Base-by-base conservation (phyloP, 2,329 filamentous ascomycete genomes). In the Trichoderma oligosporum region DNA sequence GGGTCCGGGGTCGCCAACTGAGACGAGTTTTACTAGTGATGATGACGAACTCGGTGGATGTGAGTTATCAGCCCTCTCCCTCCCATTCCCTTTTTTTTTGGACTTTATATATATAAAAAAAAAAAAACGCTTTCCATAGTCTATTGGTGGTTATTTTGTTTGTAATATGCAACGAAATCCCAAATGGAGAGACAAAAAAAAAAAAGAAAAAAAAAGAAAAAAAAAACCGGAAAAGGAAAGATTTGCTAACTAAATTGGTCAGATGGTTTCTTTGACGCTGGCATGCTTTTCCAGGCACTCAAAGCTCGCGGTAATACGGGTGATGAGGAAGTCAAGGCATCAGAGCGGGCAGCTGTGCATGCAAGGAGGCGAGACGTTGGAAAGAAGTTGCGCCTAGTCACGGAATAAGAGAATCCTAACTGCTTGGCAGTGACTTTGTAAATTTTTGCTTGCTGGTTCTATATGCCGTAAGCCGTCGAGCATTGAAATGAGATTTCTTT, bases 251-350 rank as follows among this genome's bases (percentile, higher is more conserved):
- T 3, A n/a, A 36, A 62, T 51, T 47, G 56, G 49, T 61, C 68
- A 96, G 92, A 97, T 78, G 93, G 93, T 29, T 97, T 97, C 78
- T 97, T 97, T 74, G 93, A 97, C 70, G 91, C 93, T 0, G 93
- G 93, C 12, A 96, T 97, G 91, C 82, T 97, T 4, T 79, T 94
- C 22, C 89, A 95, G 70, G 91, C 91, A 1, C 83, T 96, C 58
- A 92, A 92, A 69, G 87, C 86, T 2, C 82, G 87, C 49, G 80
- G 81, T 14, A 79, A 84, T 57, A 77, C 75, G 4, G 71, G 76
- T 5, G 80, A 83, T 53, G 66, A 73, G 2, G 81, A 84, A 61
- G 73, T 73, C 8, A 83, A 80, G 63, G 70, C 79, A 1, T 80
- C 79, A 42, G 84, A 86, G 65, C 77, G 82, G 57, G 84, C 84